These are phyloP conservation scores for Boletus semigastroideus DNA, from an alignment of 1,284 basidiomycete species.

Conservation along the genomic window DNA sequence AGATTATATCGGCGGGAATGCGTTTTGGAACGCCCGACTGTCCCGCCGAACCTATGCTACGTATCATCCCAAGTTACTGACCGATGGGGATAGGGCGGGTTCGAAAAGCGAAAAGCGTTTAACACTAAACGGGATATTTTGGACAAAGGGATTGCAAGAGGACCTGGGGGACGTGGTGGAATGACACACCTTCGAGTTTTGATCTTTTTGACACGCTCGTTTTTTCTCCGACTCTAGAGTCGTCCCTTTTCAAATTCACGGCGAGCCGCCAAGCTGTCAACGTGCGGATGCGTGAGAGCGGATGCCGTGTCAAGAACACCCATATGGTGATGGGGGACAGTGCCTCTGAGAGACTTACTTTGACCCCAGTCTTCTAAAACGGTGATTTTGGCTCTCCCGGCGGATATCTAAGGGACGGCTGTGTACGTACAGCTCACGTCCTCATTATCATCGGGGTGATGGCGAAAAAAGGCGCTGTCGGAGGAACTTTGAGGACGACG, in stretches of 20 bases:
- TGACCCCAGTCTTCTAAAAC: slow-evolving; percentile 69
- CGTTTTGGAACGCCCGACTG: slow-evolving; percentile 61
- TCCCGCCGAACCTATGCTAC: slow-evolving; percentile 65
- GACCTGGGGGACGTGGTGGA: slow-evolving; percentile 74
- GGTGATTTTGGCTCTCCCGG: slow-evolving; percentile 80
- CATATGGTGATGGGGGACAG: slow-evolving; percentile 40
- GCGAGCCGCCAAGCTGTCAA: background rate
- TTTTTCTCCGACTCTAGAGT: background rate
- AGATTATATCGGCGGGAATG: slow-evolving; percentile 78
- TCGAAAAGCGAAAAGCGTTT: slow-evolving; percentile 66
- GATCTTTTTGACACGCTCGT: slow-evolving; percentile 73
- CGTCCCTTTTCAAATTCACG: slow-evolving; percentile 5
- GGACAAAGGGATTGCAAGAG: slow-evolving; percentile 68
- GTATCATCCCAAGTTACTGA: slow-evolving; percentile 58
- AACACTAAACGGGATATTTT: slow-evolving; percentile 79
- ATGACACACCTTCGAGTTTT: slow-evolving; percentile 78
- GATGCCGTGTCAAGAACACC: slow-evolving; percentile 44
- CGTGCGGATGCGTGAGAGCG: slow-evolving; percentile 1
- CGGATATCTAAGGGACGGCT: slow-evolving; percentile 44
- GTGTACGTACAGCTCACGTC: slow-evolving; percentile 70
- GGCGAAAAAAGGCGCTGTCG: background rate
- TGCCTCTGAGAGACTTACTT: slow-evolving; percentile 74
- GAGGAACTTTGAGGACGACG: slow-evolving; percentile 47
- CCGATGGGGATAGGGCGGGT: slow-evolving; percentile 76
- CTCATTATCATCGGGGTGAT: slow-evolving; percentile 40